phyloP scores from a whole-genome alignment of 257 asterid species.

The Nicotiana benthamiana region DNA sequence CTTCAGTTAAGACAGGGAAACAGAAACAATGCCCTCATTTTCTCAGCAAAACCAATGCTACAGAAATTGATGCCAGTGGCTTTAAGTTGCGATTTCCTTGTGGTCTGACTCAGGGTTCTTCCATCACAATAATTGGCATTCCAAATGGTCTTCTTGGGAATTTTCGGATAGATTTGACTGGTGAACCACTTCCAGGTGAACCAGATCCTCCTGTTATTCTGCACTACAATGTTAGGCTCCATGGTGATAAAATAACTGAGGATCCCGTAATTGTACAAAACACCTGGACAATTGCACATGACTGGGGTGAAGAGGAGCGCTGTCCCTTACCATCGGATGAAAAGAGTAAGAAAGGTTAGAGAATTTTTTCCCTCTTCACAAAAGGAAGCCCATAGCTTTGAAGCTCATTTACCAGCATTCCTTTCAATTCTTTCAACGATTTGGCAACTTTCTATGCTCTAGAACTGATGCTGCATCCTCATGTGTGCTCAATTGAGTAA shows the following conservation, averaged over 20 bases:
- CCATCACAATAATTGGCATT: constrained; percentile 86
- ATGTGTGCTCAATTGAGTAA: background rate
- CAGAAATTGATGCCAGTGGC: constrained; percentile 47
- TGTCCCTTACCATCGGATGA: constrained; percentile 66
- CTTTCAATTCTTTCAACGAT: background rate
- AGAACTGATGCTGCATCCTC: background rate
- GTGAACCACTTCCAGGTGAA: constrained; percentile 92
- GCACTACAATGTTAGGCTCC: constrained; percentile 91
- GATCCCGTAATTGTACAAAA: constrained; percentile 95
- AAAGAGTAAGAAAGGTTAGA: constrained; percentile 59
- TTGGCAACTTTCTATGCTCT: background rate
- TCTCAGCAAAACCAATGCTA: constrained; percentile 75
- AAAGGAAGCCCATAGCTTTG: background rate
- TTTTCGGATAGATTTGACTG: constrained; percentile 78
- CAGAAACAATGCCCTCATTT: constrained; percentile 95
- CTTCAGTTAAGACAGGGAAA: constrained; percentile 55
- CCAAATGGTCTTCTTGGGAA: constrained; percentile 93
- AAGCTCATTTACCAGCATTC: background rate
- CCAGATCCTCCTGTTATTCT: constrained; percentile 93
- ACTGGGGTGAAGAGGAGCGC: constrained; percentile 97
- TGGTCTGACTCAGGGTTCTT: constrained; percentile 95
- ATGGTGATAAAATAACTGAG: constrained; percentile 84
- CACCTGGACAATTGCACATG: constrained; percentile 91
- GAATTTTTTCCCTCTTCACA: background rate
- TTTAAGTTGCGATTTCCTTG: constrained; percentile 78